Percentiles rank a stretch among this genome's conserved stretches.
These are phyloP conservation scores for Pneumocystis oryctolagi DNA, from an alignment of 1,139 yeast species.

Conservation along the genomic window DNA sequence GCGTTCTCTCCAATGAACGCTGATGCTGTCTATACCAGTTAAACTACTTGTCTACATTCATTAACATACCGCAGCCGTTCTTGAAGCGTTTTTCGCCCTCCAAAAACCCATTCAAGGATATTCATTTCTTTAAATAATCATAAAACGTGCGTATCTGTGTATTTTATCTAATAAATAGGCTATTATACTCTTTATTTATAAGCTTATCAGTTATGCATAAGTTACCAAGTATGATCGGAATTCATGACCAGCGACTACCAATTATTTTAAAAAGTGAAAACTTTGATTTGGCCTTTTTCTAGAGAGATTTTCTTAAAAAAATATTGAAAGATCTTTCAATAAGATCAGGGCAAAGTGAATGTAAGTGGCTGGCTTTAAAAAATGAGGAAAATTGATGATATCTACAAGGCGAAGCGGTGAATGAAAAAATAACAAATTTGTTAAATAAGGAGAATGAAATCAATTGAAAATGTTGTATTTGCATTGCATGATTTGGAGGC, in stretches of 20 bases:
- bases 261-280: background rate
- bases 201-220: too few species aligned
- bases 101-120: conserved; percentile 88
- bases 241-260: background rate
- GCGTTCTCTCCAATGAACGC: conserved; percentile 84
- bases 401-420: background rate
- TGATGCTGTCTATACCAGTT: conserved; percentile 40
- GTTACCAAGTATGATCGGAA: too few species aligned
- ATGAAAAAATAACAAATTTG: background rate
- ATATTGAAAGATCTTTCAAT: background rate
- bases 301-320: background rate
- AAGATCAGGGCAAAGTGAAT: background rate
- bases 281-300: background rate
- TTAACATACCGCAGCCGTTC: conserved; percentile 51
- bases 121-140: conserved; percentile 30
- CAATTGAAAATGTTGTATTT: conserved; percentile 17
- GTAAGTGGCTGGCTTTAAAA: background rate
- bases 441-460: background rate
- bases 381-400: background rate
- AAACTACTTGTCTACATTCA: conserved; percentile 11
- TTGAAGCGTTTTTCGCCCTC: conserved; percentile 84
- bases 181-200: background rate
- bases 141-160: background rate
- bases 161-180: background rate
- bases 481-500: conserved; percentile 80